Conservation (phyloP, 345 rosid species). For the Brassica carinata region DNA sequence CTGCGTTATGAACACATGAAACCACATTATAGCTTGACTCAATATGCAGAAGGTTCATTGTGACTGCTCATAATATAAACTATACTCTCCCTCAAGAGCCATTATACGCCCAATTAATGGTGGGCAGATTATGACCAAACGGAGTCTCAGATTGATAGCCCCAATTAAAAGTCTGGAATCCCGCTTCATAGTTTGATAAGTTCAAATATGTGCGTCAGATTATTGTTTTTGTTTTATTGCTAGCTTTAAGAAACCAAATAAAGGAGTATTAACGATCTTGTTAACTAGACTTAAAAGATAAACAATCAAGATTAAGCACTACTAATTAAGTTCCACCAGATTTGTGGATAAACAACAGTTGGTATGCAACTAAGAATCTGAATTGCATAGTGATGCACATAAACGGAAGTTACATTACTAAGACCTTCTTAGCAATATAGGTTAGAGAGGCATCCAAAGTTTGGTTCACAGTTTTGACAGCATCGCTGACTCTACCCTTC, state of each 20-base stretch:
- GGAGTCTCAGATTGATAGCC: no score
- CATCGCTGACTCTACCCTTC: no score
- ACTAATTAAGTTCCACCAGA: not conserved
- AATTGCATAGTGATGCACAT: not conserved
- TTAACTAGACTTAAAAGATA: not conserved
- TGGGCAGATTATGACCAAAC: no score
- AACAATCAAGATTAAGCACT: not conserved
- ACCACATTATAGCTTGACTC: not conserved
- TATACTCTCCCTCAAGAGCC: no score
- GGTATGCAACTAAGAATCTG: not conserved
- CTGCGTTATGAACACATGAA: conserved; percentile 38
- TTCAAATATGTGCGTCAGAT: no score
- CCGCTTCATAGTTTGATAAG: no score
- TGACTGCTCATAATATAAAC: no score
- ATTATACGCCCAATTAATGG: no score
- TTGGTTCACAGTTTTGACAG: no score
- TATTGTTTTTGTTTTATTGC: not conserved
- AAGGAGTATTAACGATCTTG: not conserved
- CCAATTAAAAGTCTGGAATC: no score
- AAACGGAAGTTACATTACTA: not conserved
- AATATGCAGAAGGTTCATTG: no score
- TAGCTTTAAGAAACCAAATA: not conserved
- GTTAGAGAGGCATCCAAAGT: no score
- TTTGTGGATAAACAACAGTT: not conserved
- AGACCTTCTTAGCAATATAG: not conserved